These are phyloP conservation scores for Penicillium italicum DNA, from an alignment of 2,329 filamentous ascomycete species.

Conservation along the genomic window DNA sequence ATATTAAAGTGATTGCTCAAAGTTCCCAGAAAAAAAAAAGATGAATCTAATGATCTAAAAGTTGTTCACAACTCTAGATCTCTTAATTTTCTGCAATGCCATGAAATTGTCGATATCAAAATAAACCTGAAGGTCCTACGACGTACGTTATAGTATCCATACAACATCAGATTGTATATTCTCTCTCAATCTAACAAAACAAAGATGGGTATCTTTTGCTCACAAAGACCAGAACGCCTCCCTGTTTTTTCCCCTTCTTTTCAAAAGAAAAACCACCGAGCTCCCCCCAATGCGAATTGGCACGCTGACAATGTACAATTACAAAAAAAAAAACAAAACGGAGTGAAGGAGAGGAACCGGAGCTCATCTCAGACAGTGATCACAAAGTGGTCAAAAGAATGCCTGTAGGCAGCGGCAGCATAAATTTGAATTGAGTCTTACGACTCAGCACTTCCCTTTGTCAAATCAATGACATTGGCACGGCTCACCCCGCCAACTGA, in stretches of 20 bases:
- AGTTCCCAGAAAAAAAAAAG: not conserved
- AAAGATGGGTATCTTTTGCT: constrained; percentile 7
- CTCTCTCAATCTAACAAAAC: not conserved
- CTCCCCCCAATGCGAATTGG: not conserved
- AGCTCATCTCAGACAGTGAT: not conserved
- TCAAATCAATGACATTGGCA: not conserved
- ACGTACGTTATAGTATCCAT: not conserved
- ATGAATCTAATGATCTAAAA: not conserved
- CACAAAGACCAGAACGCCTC: not conserved
- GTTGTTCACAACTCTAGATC: not conserved
- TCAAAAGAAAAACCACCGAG: not conserved
- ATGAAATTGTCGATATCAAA: not conserved
- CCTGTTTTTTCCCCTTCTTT: not conserved
- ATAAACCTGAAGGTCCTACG: not conserved
- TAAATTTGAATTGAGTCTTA: not conserved
- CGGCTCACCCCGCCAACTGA: not conserved
- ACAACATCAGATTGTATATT: not conserved
- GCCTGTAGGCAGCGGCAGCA: not conserved
- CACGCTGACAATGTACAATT: not conserved
- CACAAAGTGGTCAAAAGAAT: not conserved
- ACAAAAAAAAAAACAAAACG: not conserved
- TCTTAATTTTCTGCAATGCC: not conserved
- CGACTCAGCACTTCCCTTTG: not conserved
- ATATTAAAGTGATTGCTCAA: not conserved
- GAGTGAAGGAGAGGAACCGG: not conserved